phyloP scores from a whole-genome alignment of 2,329 filamentous ascomycete genomes.

The Penicillium sp. region DNA sequence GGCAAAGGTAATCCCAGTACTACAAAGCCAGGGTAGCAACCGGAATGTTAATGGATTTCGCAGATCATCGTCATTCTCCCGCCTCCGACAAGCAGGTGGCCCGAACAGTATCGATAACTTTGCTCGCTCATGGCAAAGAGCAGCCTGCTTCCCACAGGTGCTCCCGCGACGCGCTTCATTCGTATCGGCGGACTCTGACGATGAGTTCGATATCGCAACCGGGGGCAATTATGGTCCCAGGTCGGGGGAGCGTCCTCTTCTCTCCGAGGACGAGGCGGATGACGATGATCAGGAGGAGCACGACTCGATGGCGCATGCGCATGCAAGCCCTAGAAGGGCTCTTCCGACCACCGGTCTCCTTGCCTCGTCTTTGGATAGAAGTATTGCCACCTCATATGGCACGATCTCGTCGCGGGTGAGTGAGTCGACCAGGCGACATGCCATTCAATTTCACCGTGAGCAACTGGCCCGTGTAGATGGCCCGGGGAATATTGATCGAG shows the following conservation, averaged over 20 bases:
- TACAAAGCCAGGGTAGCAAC: neutral
- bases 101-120: conserved; percentile 95
- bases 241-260: conserved; percentile 30
- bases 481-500: conserved; percentile 59
- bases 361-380: conserved; percentile 66
- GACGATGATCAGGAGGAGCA: conserved; percentile 22
- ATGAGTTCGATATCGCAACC: conserved; percentile 40
- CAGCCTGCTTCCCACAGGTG: conserved; percentile 83
- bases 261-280: conserved; percentile 30
- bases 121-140: conserved; percentile 86
- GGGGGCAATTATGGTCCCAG: conserved; percentile 25
- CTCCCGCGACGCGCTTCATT: conserved; percentile 77
- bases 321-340: conserved; percentile 17
- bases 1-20: conserved; percentile 12
- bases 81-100: conserved; percentile 70
- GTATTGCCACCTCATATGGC: conserved; percentile 65
- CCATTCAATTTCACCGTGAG: conserved; percentile 55
- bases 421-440: conserved; percentile 57
- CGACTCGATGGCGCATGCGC: conserved; percentile 1
- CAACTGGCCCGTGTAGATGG: conserved; percentile 48
- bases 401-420: conserved; percentile 59
- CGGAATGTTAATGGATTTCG: conserved; percentile 6
- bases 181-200: conserved; percentile 56
- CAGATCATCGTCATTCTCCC: conserved; percentile 44
- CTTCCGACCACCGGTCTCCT: conserved; percentile 21